Percentiles rank a stretch among this genome's conserved stretches.
These are phyloP conservation scores for Plenodomus tracheiphilus DNA, from an alignment of 2,329 filamentous ascomycete species.

Conservation along the genomic window DNA sequence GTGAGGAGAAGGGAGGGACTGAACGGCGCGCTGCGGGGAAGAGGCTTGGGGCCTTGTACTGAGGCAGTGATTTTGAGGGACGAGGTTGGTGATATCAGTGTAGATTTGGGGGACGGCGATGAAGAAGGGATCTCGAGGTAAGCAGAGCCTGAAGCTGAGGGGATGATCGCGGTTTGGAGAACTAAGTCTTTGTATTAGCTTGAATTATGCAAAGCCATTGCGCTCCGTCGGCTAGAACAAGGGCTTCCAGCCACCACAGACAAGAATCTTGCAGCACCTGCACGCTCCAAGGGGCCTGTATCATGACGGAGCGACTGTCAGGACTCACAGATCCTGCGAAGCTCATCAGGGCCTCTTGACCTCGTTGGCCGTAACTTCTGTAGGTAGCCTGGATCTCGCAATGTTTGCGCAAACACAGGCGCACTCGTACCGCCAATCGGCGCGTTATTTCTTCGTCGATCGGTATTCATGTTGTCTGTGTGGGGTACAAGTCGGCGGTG, in stretches of 20 bases:
- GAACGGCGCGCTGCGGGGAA: slow-evolving; percentile 88
- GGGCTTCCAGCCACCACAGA: too few relatives aligned
- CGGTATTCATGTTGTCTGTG: slow-evolving; percentile 46
- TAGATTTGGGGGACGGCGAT: slow-evolving; percentile 39
- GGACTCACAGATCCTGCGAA: slow-evolving; percentile 82
- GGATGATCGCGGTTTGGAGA: slow-evolving; percentile 87
- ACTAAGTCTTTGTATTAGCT: slow-evolving; percentile 56
- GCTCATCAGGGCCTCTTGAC: slow-evolving; percentile 67
- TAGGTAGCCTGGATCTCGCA: slow-evolving; percentile 51
- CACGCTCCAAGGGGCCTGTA: too few relatives aligned
- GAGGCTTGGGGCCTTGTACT: slow-evolving; percentile 87
- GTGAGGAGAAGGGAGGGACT: slow-evolving; percentile 89
- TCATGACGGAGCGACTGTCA: too few relatives aligned
- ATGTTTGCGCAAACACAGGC: slow-evolving; percentile 66
- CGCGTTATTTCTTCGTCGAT: slow-evolving; percentile 88
- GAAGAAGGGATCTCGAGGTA: slow-evolving; percentile 69
- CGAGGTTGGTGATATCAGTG: slow-evolving; percentile 59
- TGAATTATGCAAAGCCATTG: neutral
- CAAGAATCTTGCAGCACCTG: too few relatives aligned
- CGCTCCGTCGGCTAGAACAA: too few relatives aligned
- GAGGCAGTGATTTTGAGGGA: slow-evolving; percentile 91
- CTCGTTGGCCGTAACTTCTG: slow-evolving; percentile 56
- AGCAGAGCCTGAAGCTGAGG: slow-evolving; percentile 90
- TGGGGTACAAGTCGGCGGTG: slow-evolving; percentile 3
- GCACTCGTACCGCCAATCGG: slow-evolving; percentile 76